Evolutionary conservation across 148 eudicot genomes (phyloP), one percentile per base, ranked within the genome.

Genomic region (Vaccinium myrtillus): DNA sequence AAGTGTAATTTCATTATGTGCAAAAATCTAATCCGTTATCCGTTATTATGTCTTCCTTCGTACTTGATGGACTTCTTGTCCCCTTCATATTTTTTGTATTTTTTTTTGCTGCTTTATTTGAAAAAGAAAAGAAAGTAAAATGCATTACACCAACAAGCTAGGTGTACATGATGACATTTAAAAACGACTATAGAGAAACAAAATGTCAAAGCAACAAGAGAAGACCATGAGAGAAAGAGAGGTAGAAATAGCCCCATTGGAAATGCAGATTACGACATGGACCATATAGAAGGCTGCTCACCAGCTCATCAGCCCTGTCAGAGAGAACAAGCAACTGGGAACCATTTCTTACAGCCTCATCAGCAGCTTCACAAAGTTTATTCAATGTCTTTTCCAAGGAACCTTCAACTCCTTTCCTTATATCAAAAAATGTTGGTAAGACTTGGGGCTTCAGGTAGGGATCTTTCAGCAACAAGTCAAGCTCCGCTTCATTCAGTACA

Each of bases 271-370:
- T 19, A 80, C 36, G 36, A 19, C n/a, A 73, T 43, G 54, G 67
- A 78, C 49, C 21, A 80, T 14, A 39, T n/a, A 61, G 59, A 36
- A 59, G 58, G 77, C 77, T 78, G 77, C 94, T 87, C 87, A 97
- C 99, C 93, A 92, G 87, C 74, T 95, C 96, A 90, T 97, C 99
- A 80, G 94, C 88, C 86, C 98, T 95, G 90, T 97, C 99, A 83
- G 99, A 95, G 63, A 97, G 92, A 84, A 97, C 88, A 88, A 97
- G 98, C 82, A 97, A 88, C 81, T 97, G 98, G 73, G 92, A 94
- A 85, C 99, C 99, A 91, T 90, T 94, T 94, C 99, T 94, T 82
- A 97, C 99, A 87, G 99, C 99, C 83, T 94, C 99, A 89, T 97
- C 99, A 78, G 99, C 99, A 86, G 96, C 98, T 91, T 97, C 98